phyloP scores from a whole-genome alignment of 1,284 basidiomycete genomes.

The Sphaerobolus stellatus region DNA sequence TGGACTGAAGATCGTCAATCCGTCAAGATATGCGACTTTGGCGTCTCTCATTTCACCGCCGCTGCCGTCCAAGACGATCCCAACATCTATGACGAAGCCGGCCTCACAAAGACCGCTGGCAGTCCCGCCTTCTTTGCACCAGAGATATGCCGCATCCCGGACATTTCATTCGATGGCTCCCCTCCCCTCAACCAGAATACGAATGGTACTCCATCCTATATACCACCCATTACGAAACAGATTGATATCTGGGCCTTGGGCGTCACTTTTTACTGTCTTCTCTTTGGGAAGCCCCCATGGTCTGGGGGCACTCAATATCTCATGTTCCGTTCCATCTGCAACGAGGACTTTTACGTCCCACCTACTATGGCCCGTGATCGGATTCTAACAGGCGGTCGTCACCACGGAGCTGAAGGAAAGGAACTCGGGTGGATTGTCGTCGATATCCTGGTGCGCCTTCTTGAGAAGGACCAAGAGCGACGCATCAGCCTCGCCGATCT shows the following conservation, averaged over 20 bases:
- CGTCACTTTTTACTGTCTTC: constrained; percentile 93
- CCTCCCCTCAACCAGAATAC: constrained; percentile 18
- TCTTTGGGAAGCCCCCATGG: constrained; percentile 85
- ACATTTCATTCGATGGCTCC: constrained; percentile 12
- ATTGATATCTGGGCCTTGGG: constrained; percentile 99
- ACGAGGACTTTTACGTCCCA: constrained; percentile 73
- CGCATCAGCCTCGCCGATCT: constrained; percentile 83
- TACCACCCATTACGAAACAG: constrained; percentile 84
- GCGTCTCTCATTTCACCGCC: constrained; percentile 89
- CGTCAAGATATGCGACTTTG: constrained; percentile 98
- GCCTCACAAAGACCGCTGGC: constrained; percentile 91
- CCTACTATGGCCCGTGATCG: constrained; percentile 74
- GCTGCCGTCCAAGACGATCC: constrained; percentile 47
- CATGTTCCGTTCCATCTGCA: constrained; percentile 84
- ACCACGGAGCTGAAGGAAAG: constrained; percentile 34
- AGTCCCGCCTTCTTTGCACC: constrained; percentile 98
- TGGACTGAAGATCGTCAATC: constrained; percentile 79
- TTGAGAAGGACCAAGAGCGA: constrained; percentile 80
- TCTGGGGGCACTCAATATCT: constrained; percentile 66
- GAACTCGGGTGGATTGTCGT: constrained; percentile 60
- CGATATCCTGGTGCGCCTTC: constrained; percentile 69
- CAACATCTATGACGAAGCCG: constrained; percentile 80
- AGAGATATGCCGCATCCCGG: constrained; percentile 54
- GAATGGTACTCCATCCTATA: constrained; percentile 36
- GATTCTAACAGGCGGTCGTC: constrained; percentile 61